phyloP scores from a whole-genome alignment of 805 yeast species.

The Saturnispora halmiae region DNA sequence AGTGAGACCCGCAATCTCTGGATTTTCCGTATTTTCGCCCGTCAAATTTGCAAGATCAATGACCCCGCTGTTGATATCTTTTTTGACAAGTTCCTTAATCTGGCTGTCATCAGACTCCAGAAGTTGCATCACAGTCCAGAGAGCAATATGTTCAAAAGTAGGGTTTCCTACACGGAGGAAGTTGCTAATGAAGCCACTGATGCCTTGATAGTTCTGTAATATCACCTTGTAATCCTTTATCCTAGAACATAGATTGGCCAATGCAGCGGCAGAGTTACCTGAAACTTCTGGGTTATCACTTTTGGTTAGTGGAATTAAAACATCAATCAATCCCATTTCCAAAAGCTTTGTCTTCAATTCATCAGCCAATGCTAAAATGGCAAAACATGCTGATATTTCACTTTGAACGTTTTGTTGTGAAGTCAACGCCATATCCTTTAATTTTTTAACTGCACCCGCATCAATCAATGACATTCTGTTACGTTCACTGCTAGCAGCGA shows the following conservation, averaged over 20 bases:
- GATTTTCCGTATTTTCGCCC: slow-evolving; percentile 30
- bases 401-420: slow-evolving; percentile 91
- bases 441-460: slow-evolving; percentile 91
- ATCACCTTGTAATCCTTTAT: slow-evolving; percentile 76
- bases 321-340: slow-evolving; percentile 77
- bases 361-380: slow-evolving; percentile 92
- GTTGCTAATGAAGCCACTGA: slow-evolving; percentile 70
- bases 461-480: slow-evolving; percentile 86
- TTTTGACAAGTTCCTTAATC: slow-evolving; percentile 33
- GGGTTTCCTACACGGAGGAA: slow-evolving; percentile 79
- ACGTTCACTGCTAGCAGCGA: slow-evolving; percentile 92
- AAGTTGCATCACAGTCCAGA: slow-evolving; percentile 92
- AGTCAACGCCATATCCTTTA: slow-evolving; percentile 73
- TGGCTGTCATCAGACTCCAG: slow-evolving; percentile 75
- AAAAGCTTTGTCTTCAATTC: slow-evolving; percentile 80
- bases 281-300: slow-evolving; percentile 89
- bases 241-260: slow-evolving; percentile 90
- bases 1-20: slow-evolving; percentile 30
- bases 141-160: slow-evolving; percentile 94
- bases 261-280: slow-evolving; percentile 97
- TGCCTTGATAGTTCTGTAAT: slow-evolving; percentile 81
- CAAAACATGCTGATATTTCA: slow-evolving; percentile 95
- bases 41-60: slow-evolving; percentile 28
- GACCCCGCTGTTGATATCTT: slow-evolving; percentile 26
- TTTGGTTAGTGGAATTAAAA: slow-evolving; percentile 82